These are phyloP conservation scores for Auriscalpium orientale DNA, from an alignment of 768 basidiomycete species.

Conservation along the genomic window DNA sequence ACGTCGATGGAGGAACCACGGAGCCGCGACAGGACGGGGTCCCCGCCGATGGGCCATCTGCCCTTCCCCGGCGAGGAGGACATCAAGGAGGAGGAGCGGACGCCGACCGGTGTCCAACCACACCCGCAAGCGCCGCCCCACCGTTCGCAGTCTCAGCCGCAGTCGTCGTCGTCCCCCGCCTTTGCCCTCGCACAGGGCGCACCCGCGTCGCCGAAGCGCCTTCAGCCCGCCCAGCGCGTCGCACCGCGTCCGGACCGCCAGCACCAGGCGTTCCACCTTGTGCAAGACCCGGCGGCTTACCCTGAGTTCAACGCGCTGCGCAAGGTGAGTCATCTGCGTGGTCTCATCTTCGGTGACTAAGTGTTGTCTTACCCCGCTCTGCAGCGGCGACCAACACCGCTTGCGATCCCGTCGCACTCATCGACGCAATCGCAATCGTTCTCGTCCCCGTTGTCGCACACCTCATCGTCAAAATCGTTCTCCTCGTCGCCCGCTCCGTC, in stretches of 20 bases:
- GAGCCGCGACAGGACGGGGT: neutral
- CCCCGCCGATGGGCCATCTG: neutral
- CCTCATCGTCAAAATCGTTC: no score
- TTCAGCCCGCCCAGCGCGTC: neutral
- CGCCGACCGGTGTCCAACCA: neutral
- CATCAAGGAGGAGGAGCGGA: neutral
- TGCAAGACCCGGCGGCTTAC: conserved; percentile 9
- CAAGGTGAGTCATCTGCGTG: neutral
- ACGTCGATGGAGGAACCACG: neutral
- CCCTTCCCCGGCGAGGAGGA: conserved; percentile 4
- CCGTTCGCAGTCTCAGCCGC: neutral
- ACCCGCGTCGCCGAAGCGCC: neutral
- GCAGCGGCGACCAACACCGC: no score
- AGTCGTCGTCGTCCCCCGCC: neutral
- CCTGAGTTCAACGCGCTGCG: conserved; percentile 2
- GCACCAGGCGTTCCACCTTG: conserved; percentile 1
- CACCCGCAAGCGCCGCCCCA: conserved; percentile 3
- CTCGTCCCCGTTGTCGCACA: no score
- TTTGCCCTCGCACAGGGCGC: neutral
- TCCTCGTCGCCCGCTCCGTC: no score
- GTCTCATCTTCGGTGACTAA: no score
- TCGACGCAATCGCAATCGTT: no score
- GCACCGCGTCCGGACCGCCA: neutral
- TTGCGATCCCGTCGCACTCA: no score
- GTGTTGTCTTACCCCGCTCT: no score